Percentiles rank a stretch among this genome's conserved stretches.
These are phyloP conservation scores for Anthracocystis walkeri DNA, from an alignment of 1,284 basidiomycete genomes.

Conservation along the genomic window DNA sequence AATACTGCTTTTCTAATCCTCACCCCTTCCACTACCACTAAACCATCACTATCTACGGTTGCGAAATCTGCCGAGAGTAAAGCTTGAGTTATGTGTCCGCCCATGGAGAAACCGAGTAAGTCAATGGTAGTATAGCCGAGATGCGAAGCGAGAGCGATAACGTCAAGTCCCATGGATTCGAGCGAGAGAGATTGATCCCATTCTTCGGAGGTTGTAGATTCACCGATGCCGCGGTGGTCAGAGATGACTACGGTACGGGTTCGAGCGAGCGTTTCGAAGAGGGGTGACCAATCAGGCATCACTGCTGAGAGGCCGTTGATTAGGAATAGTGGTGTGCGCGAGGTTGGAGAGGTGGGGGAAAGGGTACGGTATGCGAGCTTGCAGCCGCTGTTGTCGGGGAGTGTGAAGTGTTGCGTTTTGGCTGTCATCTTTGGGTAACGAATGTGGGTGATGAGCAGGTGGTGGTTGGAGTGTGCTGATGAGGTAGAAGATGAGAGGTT, in stretches of 20 bases:
- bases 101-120: conserved; percentile 66
- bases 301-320: conserved; percentile 66
- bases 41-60: background rate
- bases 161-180: conserved; percentile 58
- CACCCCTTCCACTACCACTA: conserved; percentile 31
- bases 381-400: conserved; percentile 23
- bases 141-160: conserved; percentile 45
- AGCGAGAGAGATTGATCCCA: conserved; percentile 56
- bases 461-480: background rate
- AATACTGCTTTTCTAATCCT: conserved; percentile 55
- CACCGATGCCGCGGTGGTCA: conserved; percentile 65
- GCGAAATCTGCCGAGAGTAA: conserved; percentile 36
- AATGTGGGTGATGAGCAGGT: background rate
- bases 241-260: conserved; percentile 56
- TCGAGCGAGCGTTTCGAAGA: conserved; percentile 47
- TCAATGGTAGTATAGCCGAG: conserved; percentile 48
- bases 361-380: conserved; percentile 44
- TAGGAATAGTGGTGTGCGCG: conserved; percentile 49
- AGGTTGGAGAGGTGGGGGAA: background rate
- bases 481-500: background rate
- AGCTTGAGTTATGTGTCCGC: conserved; percentile 62
- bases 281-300: conserved; percentile 63
- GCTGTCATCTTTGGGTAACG: conserved; percentile 5
- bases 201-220: conserved; percentile 42
- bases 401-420: conserved; percentile 15